Base-by-base conservation (phyloP, 768 basidiomycete genomes). In the Suillus clintonianus region DNA sequence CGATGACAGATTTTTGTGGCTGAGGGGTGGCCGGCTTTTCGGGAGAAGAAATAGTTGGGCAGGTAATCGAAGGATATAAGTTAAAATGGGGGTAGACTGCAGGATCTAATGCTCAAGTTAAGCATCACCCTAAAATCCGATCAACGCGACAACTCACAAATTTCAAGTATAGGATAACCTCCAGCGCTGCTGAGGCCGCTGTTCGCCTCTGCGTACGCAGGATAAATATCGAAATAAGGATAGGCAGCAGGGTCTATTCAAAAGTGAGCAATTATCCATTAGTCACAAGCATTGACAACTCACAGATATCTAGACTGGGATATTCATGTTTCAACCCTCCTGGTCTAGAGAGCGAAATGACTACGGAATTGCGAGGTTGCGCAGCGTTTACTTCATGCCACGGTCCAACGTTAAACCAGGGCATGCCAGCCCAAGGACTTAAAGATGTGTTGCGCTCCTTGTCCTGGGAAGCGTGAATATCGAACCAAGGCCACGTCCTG, bases 181-280 rank as follows among this genome's bases (percentile, higher is more conserved):
- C 62, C 32, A 24, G 37, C 58, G 10, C 32, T 43, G 48, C 62
- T 36, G 45, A 13, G 34, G 48, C 45, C 24, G 17, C 6, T 43
- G 34, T 34, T 64, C 24, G 19, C 43, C 15, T 53, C 61, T 32
- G 27, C 59, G 39, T 60, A 39, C 17, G 67, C 17, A 6, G 82
- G 81, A 70, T 83, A 84, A 27, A 82, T 67, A 59, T 78, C 70
- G 42, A 83, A 72, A 68, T 78, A 63, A 34, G 84, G 82, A 67
- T 83, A 85, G 37, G 72, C 65, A 19, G 74, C 62, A 9, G 74
- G 77, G 64, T 82, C 81, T 82, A 54, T 59, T 73, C 61, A 73
- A 8, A 69, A 63, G n/a, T 70, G 61, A 56, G 56, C 15, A 57
- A 13, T 27, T 11, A 19, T 11, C 7, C 55, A 41, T 41, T 19